phyloP scores from a whole-genome alignment of 345 rosid genomes.

The Sonneratia caseolaris region DNA sequence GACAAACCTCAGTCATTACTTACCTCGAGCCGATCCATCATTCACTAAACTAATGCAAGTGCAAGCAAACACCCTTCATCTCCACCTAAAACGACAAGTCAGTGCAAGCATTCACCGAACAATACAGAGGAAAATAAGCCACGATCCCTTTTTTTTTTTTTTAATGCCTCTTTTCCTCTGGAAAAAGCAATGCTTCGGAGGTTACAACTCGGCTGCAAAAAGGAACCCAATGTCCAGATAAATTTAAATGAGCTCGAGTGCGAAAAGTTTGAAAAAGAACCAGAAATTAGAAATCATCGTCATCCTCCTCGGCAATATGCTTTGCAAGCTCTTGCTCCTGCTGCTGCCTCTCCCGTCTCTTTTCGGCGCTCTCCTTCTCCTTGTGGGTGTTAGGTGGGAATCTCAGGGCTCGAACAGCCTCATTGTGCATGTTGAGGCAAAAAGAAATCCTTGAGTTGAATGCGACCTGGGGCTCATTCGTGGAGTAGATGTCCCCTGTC shows the following conservation, averaged over 20 bases:
- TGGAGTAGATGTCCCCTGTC: constrained; percentile 78
- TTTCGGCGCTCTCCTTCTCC: constrained; percentile 78
- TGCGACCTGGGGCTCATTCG: constrained; percentile 75
- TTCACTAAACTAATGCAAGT: too few species aligned
- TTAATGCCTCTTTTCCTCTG: too few species aligned
- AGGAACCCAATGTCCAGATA: too few species aligned
- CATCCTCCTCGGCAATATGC: constrained; percentile 85
- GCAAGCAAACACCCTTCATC: too few species aligned
- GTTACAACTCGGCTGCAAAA: too few species aligned
- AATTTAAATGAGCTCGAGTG: background rate
- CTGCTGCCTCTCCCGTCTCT: constrained; percentile 20
- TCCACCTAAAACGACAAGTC: too few species aligned
- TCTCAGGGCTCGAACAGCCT: constrained; percentile 63
- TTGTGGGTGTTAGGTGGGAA: constrained; percentile 65
- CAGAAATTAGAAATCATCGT: constrained; percentile 30
- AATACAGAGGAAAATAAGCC: too few species aligned
- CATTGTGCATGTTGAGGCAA: constrained; percentile 89
- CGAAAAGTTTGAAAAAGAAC: background rate
- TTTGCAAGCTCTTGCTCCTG: constrained; percentile 85
- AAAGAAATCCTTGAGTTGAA: constrained; percentile 81
- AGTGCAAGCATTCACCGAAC: too few species aligned
- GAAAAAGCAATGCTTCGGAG: too few species aligned
- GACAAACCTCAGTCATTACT: too few species aligned
- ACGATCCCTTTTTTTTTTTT: too few species aligned
- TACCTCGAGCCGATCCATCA: too few species aligned